Evolutionary conservation across 768 basidiomycete species (phyloP), one percentile per base, ranked within the genome.

Genomic region (Rhodotorula kratochvilovae): DNA sequence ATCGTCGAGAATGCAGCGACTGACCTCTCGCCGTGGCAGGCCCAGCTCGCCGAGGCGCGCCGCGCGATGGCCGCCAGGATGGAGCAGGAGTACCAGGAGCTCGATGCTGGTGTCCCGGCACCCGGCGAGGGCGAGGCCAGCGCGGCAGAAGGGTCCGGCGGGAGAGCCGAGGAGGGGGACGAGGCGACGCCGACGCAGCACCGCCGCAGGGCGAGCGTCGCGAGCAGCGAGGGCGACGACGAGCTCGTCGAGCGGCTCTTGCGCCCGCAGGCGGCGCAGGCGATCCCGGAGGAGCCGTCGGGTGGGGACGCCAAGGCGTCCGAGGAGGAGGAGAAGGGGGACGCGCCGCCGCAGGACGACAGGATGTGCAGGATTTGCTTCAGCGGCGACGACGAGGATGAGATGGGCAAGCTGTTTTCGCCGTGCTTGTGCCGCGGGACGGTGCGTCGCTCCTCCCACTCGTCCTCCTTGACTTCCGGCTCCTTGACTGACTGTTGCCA

Each of bases 321-420:
- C 36, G 12, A 7, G 21, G 63, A 15, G 35, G 46, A 31, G 45
- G 29, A 48, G 54, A 10, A 19, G 54, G 1, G 19, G 43, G 33
- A 33, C 8, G 29, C 29, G 2, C 25, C 5, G 1, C 4, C 25
- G 23, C n/a, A 29, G 8, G 23, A 61, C 42, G 61, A 62, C 2
- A 35, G 36, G 51, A 50, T 53, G 19, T 73, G 72, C 46, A 55
- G 72, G 43, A 73, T 73, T 42, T 73, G 72, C 31, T 73, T 73
- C 39, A 65, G 15, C 13, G 68, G 68, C 13, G 50, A 48, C 0
- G 63, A 63, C 21, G 72, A 73, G 21, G 68, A 67, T 13, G 68
- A 66, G 29, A 25, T 63, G 21, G 65, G 65, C 15, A 63, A 57
- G 29, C 57, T 73, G 10, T 70, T 73, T 58, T 42, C 35, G 5